Evolutionary conservation across 164 flowering plant species (phyloP), one percentile per base, ranked within the genome.

Genomic region (Santalum album): DNA sequence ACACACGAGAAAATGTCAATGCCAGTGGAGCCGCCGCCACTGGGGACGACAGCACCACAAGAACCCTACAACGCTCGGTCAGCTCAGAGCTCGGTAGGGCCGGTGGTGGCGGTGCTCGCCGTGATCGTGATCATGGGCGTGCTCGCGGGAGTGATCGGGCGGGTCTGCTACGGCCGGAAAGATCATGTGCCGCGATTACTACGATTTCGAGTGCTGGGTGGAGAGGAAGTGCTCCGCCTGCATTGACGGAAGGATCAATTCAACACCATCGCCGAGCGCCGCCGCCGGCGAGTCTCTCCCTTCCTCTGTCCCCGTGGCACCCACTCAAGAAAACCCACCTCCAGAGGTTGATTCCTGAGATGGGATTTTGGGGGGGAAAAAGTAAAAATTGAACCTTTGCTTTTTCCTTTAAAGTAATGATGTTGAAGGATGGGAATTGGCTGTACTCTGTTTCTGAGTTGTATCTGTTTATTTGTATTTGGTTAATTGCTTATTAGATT

Each of bases 141-240:
- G 0, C 16, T 70, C 1, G 78, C 77, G 2, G 72, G 43, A 23
- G 34, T 74, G 59, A 44, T 72, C 1, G 75, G 77, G 14, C 54
- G 75, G 63, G 64, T 74, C 21, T 72, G 77, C 58, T 59, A 71
- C 1, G 73, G 78, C 0, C 58, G 65, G 59, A 62, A n/a, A 56
- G 29, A 62, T 70, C 40, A 61, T 77, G 63, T 66, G 72, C 1
- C 58, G 54, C 20, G 72, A 69, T 7, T 69, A 25, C 15, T 73
- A 65, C n/a, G 78, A 76, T 45, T 12, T 76, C 0, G 75, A 70
- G 44, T 56, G 65, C 12, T 76, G 78, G 80, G 56, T 61, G 6
- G 77, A 78, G 66, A 48, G 47, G 0, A 72, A 72, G 56, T 78
- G 69, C 59, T 56, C 77, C 2, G 57, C 82, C 26, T 78, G 82